Evolutionary conservation across 2,329 filamentous ascomycete species (phyloP), one percentile per base, ranked within the genome.

Genomic region (Exserohilum turcica): DNA sequence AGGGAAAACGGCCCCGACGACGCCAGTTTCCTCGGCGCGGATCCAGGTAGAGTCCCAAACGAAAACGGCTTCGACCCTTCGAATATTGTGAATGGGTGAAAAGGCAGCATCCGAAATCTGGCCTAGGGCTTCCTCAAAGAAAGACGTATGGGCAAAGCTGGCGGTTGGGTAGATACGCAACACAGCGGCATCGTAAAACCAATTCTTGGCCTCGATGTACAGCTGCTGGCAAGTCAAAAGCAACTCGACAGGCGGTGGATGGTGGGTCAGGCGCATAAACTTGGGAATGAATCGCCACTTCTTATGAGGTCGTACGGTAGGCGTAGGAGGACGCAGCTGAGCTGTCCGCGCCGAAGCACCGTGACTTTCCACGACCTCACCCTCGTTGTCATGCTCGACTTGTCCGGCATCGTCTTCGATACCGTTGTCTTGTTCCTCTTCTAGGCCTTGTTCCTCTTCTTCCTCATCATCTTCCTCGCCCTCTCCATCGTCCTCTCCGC

Each of bases 241-340:
- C 3, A 74, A 63, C 40, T 67, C 60, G 27, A 61, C 29, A 1
- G 70, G 67, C 18, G 71, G 70, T 5, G 72, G 72, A 42, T 54
- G 65, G 18, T 64, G 63, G 2, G 68, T 64, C 38, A 74, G 53
- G 9, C 59, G 61, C 58, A 74, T 59, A 60, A 74, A 71, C 16
- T 69, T 64, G 44, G 67, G 65, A 40, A 74, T 66, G 43, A 73
- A 63, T 24, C 66, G 70, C 71, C 71, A 74, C 38, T 72, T 73
- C 16, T 24, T 44, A 16, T 60, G 45, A 12, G 64, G 46, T 8
- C 35, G 33, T 33, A 73, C 31, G 12, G 62, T 19, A 8, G 57
- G 58, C 3, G 33, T 52, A 35, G 48, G 45, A n/a, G 46, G 46
- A n/a, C 52, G 39, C 16, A 47, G n/a, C n/a, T n/a, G 50, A 31